These are phyloP conservation scores for Alternaria conjuncta DNA, from an alignment of 2,329 filamentous ascomycete species.

Conservation along the genomic window DNA sequence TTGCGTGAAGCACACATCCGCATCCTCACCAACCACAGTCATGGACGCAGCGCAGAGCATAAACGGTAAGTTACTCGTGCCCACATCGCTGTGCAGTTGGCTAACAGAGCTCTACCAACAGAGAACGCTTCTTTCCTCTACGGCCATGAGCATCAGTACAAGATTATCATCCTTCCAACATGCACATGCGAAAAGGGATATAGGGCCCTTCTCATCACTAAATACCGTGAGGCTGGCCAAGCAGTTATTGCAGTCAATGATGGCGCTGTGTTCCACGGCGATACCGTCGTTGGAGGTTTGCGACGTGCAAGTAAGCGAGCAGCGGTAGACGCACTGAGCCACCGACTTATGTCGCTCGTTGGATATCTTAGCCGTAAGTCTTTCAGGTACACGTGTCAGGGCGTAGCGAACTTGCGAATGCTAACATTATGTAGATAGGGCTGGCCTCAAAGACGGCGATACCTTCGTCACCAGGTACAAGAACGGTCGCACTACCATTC, in stretches of 20 bases:
- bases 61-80: neutral
- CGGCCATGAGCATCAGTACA: neutral
- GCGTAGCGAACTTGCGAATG: neutral
- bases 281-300: neutral
- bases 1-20: neutral
- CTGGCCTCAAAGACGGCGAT: neutral
- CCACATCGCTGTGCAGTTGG: neutral
- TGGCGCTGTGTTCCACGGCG: neutral
- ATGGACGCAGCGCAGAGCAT: neutral
- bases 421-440: neutral
- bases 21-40: neutral
- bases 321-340: neutral
- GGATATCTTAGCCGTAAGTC: neutral
- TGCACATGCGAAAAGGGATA: neutral
- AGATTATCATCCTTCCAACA: neutral
- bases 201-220: neutral
- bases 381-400: rapidly evolving
- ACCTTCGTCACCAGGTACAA: neutral
- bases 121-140: neutral
- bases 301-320: neutral
- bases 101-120: neutral
- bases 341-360: neutral
- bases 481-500: neutral
- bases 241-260: neutral
- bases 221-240: neutral